phyloP scores from a whole-genome alignment of 169 alveolate genomes.

The Babesia gibsoni region DNA sequence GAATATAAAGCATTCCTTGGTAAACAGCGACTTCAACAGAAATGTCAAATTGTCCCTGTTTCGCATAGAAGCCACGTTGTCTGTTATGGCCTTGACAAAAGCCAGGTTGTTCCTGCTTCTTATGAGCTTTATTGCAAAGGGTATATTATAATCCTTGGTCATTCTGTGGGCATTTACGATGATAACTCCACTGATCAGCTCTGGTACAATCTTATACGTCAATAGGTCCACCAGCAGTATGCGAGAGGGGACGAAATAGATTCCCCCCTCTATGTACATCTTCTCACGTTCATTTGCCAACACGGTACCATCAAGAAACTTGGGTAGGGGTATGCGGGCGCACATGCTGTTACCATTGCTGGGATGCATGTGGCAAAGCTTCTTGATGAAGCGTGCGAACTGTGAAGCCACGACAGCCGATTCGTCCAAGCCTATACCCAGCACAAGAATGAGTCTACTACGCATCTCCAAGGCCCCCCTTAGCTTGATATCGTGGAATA shows the following conservation, averaged over 20 bases:
- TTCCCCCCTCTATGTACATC: slow-evolving; percentile 59
- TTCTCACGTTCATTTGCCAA: slow-evolving; percentile 40
- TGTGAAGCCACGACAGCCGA: slow-evolving; percentile 13
- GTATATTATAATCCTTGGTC: slow-evolving; percentile 50
- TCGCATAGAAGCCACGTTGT: slow-evolving; percentile 28
- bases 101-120: slow-evolving; percentile 47
- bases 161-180: slow-evolving; percentile 62
- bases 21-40: slow-evolving; percentile 39
- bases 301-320: slow-evolving; percentile 50
- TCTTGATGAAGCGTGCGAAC: slow-evolving; percentile 13
- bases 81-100: slow-evolving; percentile 57
- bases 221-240: slow-evolving; percentile 50
- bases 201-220: slow-evolving; percentile 46
- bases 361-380: slow-evolving; percentile 12
- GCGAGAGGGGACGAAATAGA: slow-evolving; percentile 28
- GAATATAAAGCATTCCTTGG: slow-evolving; percentile 32
- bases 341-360: slow-evolving; percentile 8
- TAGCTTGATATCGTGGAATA: slow-evolving; percentile 45
- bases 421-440: slow-evolving; percentile 47
- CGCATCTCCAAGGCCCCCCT: slow-evolving; percentile 39
- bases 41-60: slow-evolving; percentile 31
- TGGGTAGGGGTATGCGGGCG: slow-evolving; percentile 28
- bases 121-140: slow-evolving; percentile 50
- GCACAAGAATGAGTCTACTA: slow-evolving; percentile 36
- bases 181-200: slow-evolving; percentile 45